These are phyloP conservation scores for Suhomyces anneliseae DNA, from an alignment of 1,139 yeast species.

Conservation along the genomic window DNA sequence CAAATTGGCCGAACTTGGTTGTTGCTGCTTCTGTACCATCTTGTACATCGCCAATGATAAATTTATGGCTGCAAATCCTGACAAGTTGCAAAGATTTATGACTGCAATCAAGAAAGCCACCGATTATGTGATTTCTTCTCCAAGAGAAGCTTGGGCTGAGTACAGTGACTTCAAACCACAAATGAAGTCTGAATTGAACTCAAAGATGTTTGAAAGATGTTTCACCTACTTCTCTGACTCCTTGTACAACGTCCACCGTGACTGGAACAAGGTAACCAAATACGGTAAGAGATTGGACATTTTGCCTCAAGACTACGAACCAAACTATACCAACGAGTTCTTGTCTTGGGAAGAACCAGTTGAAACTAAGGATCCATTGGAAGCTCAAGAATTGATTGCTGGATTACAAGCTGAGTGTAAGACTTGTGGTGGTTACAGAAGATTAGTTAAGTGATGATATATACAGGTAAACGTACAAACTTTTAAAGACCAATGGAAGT, in stretches of 20 bases:
- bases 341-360: slow-evolving; percentile 51
- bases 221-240: slow-evolving; percentile 56
- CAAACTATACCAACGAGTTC: slow-evolving; percentile 54
- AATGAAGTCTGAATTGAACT: slow-evolving; percentile 41
- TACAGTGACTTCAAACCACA: slow-evolving; percentile 51
- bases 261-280: slow-evolving; percentile 56
- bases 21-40: slow-evolving; percentile 61
- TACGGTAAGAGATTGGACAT: slow-evolving; percentile 57
- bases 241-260: slow-evolving; percentile 55
- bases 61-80: slow-evolving; percentile 51
- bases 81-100: slow-evolving; percentile 45
- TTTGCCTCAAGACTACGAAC: slow-evolving; percentile 47
- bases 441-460: slow-evolving; percentile 29
- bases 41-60: slow-evolving; percentile 55
- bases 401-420: slow-evolving; percentile 49
- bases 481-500: no score
- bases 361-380: slow-evolving; percentile 47
- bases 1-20: slow-evolving; percentile 56
- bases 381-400: slow-evolving; percentile 48
- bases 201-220: slow-evolving; percentile 53
- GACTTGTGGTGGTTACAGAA: slow-evolving; percentile 50
- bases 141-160: slow-evolving; percentile 48
- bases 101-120: slow-evolving; percentile 52
- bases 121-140: slow-evolving; percentile 44
- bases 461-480: neutral